Base-by-base conservation (phyloP, 495 filamentous ascomycete genomes). In the Hypoxylon trugodes region DNA sequence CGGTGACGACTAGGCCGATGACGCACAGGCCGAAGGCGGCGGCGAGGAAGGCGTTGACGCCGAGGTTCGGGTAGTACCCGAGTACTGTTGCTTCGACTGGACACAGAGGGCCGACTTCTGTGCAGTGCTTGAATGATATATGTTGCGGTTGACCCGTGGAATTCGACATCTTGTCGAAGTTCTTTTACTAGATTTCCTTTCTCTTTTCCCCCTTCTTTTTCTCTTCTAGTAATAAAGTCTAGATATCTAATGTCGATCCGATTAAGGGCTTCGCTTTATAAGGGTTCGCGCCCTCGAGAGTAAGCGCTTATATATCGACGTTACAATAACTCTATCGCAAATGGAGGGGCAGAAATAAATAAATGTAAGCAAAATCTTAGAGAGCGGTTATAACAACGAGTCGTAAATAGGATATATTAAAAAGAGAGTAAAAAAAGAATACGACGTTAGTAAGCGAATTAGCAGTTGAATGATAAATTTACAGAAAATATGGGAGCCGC, bases 11-110 rank as follows among this genome's bases (percentile, higher is more conserved):
- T 9, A 87, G 79, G n/a, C 69, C 42, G 2, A 84, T 30, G 0
- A 75, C 72, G 13, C 79, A 77, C 1, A 88, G 13, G 16, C 73
- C 84, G 62, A 83, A 91, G 38, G 78, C 77, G 24, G 79, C 79
- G 7, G 78, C 71, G 70, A 89, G 86, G 72, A 89, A 87, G 60
- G 79, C 73, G 71, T 88, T 89, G 37, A 81, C 84, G 40, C 82
- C 86, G 5, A 84, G 74, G 62, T 81, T 86, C 2, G 89, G 89
- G 50, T 82, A 83, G 74, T 90, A 90, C 25, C 87, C 88, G 62
- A 89, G 83, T 13, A 86, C 88, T 2, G 87, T 88, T 1, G 77
- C 78, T 35, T 81, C 56, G 41, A 89, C 84, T 1, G 85, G 84
- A 60, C 89, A 91, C 2, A 50, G 16, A 0, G 74, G 63, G 26